Conservation (phyloP, 345 rosid species). For the Camelina neglecta region DNA sequence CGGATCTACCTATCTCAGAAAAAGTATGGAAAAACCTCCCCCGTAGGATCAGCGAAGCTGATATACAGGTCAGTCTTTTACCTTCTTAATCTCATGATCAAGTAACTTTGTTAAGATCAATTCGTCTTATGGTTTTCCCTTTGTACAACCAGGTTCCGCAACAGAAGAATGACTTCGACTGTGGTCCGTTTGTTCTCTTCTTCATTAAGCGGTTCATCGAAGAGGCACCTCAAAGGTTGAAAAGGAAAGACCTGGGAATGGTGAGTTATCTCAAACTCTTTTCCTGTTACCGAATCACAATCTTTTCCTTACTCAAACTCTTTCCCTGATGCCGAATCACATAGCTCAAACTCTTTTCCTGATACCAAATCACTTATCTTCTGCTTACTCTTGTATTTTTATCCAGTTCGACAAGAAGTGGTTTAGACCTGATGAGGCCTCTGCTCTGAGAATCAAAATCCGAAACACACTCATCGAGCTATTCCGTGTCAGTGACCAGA, state of each 20-base stretch:
- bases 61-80: slow-evolving; percentile 50
- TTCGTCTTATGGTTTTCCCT: slow-evolving; percentile 11
- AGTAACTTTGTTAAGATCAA: neutral
- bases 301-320: slow-evolving; percentile 1
- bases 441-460: slow-evolving; percentile 74
- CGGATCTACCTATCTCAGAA: slow-evolving; percentile 62
- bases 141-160: slow-evolving; percentile 79
- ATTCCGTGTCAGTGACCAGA: slow-evolving; percentile 48
- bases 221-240: slow-evolving; percentile 84
- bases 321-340: neutral
- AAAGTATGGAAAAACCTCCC: slow-evolving; percentile 69
- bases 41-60: slow-evolving; percentile 56
- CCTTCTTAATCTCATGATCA: neutral
- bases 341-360: slow-evolving; percentile 12
- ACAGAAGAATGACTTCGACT: slow-evolving; percentile 89
- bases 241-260: slow-evolving; percentile 75
- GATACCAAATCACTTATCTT: neutral
- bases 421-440: slow-evolving; percentile 91
- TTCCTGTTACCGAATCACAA: neutral
- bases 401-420: slow-evolving; percentile 80
- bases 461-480: slow-evolving; percentile 54
- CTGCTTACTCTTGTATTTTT: slow-evolving; percentile 9
- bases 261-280: slow-evolving; percentile 45
- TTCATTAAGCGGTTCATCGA: slow-evolving; percentile 85
- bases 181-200: slow-evolving; percentile 90